Evolutionary conservation across 139 green algal genomes (phyloP).

Genomic region (Diplosphaera chodatii): DNA sequence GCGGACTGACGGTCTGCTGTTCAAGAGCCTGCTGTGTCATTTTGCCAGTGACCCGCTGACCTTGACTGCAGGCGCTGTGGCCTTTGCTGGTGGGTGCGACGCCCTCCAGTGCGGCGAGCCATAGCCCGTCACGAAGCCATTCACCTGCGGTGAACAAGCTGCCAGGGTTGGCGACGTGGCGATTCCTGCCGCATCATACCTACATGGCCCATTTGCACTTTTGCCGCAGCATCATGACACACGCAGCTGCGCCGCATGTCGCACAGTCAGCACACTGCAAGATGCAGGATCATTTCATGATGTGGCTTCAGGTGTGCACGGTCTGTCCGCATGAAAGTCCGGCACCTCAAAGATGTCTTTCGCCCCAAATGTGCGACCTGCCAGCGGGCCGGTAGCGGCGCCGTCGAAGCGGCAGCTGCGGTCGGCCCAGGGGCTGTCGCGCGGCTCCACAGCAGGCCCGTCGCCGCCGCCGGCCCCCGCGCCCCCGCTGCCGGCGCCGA

Average conservation of each 20-base stretch:
- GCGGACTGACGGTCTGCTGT: too few species aligned
- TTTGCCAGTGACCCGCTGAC: too few species aligned
- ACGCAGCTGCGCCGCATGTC: too few species aligned
- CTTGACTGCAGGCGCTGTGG: constrained; percentile 57
- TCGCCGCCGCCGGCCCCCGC: too few species aligned
- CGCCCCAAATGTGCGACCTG: constrained; percentile 20
- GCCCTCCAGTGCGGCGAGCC: constrained; percentile 72
- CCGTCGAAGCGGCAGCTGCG: neutral
- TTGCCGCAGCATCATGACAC: neutral
- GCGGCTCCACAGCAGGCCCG: neutral
- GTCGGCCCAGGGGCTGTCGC: neutral
- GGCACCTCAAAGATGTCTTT: constrained; percentile 49
- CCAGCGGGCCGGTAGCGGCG: constrained; percentile 2
- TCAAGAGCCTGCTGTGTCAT: too few species aligned
- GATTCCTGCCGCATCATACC: too few species aligned
- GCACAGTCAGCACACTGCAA: too few species aligned
- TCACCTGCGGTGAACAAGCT: constrained; percentile 26
- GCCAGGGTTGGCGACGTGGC: neutral
- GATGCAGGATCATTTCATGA: too few species aligned
- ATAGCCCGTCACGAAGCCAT: constrained; percentile 60
- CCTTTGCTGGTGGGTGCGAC: constrained; percentile 47
- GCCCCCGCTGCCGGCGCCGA: too few species aligned
- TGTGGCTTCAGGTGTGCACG: too few species aligned
- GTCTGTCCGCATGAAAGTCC: too few species aligned
- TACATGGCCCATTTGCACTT: neutral